Percentiles rank a stretch among this genome's conserved stretches.
Evolutionary conservation across 306 rosid genomes (phyloP).

Genomic region (Sophora flavescens): DNA sequence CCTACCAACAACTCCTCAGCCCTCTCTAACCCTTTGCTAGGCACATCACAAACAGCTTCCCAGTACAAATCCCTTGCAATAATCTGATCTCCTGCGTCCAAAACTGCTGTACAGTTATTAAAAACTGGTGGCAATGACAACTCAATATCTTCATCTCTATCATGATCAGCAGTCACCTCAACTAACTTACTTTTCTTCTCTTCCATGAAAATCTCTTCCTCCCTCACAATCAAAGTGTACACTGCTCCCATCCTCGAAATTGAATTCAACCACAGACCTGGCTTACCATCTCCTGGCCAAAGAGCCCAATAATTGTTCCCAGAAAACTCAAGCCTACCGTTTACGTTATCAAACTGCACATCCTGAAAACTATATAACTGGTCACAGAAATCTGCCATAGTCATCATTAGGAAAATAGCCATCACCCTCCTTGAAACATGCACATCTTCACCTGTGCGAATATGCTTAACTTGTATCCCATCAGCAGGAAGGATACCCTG

Average conservation of each 20-base stretch:
- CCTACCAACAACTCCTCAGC: conserved; percentile 65
- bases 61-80: conserved; percentile 83
- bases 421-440: conserved; percentile 71
- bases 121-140: conserved; percentile 76
- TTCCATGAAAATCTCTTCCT: conserved; percentile 69
- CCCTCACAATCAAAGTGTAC: conserved; percentile 69
- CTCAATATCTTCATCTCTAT: conserved; percentile 69
- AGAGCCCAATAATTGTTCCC: conserved; percentile 67
- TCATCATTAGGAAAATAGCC: conserved; percentile 76
- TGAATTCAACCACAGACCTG: conserved; percentile 88
- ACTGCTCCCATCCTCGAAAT: conserved; percentile 79
- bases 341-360: conserved; percentile 56
- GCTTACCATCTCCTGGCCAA: conserved; percentile 88
- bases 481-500: conserved; percentile 61
- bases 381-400: conserved; percentile 87
- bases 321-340: conserved; percentile 66
- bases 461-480: conserved; percentile 71
- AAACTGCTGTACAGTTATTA: conserved; percentile 64
- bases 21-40: conserved; percentile 41
- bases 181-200: conserved; percentile 40
- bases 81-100: conserved; percentile 74
- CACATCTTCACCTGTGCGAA: conserved; percentile 72
- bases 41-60: conserved; percentile 69
- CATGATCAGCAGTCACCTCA: not conserved
- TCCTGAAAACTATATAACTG: conserved; percentile 84